Percentiles rank a stretch among this genome's conserved stretches.
Conservation (phyloP, 257 asterid genomes). For the Solanum appendiculatum region DNA sequence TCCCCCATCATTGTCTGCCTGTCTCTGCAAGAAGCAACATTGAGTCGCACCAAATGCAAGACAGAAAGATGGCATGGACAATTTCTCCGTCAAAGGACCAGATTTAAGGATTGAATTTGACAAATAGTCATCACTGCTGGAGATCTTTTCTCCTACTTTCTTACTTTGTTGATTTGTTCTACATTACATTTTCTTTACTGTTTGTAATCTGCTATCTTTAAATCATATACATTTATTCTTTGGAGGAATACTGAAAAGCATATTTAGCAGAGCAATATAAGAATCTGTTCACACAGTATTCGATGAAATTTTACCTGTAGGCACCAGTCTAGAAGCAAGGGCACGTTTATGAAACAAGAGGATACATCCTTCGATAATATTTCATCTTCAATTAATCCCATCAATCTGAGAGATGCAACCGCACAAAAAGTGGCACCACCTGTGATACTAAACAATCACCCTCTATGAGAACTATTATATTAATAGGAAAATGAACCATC, state of each 20-base stretch:
- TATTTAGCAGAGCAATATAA: neutral
- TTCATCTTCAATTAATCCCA: conserved; percentile 80
- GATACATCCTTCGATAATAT: conserved; percentile 28
- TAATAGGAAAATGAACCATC: neutral
- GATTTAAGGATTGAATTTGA: neutral
- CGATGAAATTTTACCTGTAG: conserved; percentile 51
- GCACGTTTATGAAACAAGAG: conserved; percentile 40
- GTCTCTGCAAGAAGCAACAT: conserved; percentile 49
- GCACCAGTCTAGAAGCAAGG: conserved; percentile 80
- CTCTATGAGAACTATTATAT: conserved; percentile 35
- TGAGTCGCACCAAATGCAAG: neutral
- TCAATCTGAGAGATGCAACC: conserved; percentile 85
- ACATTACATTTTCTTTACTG: neutral
- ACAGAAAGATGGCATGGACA: neutral
- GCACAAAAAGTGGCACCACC: conserved; percentile 99
- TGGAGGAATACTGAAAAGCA: neutral
- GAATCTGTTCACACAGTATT: neutral
- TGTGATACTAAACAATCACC: conserved; percentile 64
- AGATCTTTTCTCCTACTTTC: neutral
- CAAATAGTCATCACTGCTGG: neutral
- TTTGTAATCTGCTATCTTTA: neutral
- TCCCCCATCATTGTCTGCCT: conserved; percentile 68
- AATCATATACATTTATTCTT: neutral
- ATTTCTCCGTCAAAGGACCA: neutral
- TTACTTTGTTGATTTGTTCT: neutral